These are phyloP conservation scores for Lasiosphaeria hispida DNA, from an alignment of 495 filamentous ascomycete species.

Conservation along the genomic window DNA sequence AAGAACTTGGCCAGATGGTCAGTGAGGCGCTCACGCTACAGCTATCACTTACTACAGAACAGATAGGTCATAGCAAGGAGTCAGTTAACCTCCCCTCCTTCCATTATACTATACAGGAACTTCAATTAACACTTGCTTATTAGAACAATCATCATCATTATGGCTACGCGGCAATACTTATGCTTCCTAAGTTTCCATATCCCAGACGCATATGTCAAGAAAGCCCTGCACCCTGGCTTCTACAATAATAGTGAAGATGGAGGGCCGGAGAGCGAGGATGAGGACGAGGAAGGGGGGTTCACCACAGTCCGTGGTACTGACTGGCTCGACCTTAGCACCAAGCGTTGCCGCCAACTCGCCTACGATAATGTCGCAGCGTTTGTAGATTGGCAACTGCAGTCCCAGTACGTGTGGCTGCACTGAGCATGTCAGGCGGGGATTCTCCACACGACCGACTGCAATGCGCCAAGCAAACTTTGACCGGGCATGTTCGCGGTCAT, in stretches of 20 bases:
- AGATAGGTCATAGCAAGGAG: not conserved
- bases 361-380: constrained; percentile 8
- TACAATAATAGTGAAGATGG: not conserved
- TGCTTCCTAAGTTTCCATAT: constrained; percentile 8
- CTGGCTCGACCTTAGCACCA: constrained; percentile 4
- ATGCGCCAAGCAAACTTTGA: no score
- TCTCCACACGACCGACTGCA: no score
- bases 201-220: constrained; percentile 2
- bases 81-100: not conserved
- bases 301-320: constrained; percentile 7
- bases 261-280: not conserved
- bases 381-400: constrained; percentile 6
- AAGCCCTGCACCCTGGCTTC: not conserved
- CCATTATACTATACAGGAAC: not conserved
- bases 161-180: constrained; percentile 10
- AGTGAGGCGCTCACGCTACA: constrained; percentile 8
- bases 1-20: constrained; percentile 9
- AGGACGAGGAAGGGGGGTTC: not conserved
- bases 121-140: constrained; percentile 5
- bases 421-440: no score
- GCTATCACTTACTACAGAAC: not conserved
- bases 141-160: constrained; percentile 5
- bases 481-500: no score
- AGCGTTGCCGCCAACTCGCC: constrained; percentile 8
- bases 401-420: no score